A percentile compares a stretch with the other conserved stretches of the same genome.
Evolutionary conservation across 768 basidiomycete genomes (phyloP).

Genomic region (Tulasnella sp.): DNA sequence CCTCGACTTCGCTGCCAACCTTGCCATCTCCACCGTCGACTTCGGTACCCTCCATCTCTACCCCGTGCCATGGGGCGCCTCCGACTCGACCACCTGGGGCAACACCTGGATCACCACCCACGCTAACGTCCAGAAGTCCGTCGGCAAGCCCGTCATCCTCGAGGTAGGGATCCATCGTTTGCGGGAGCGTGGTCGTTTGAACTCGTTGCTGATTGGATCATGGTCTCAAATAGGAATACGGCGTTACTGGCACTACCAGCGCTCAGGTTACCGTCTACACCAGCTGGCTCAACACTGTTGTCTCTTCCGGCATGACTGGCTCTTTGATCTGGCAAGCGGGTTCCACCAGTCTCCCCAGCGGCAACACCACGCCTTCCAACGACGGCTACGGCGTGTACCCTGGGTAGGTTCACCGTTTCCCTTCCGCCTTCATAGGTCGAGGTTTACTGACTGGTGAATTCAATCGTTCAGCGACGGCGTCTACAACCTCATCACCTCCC

Average conservation of each 20-base stretch:
- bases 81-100: conserved; percentile 5
- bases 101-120: conserved; percentile 54
- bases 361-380: neutral
- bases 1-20: conserved; percentile 44
- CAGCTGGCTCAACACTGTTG: conserved; percentile 29
- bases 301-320: conserved; percentile 23
- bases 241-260: conserved; percentile 32
- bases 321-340: conserved; percentile 43
- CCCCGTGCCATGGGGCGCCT: conserved; percentile 19
- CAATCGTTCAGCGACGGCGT: conserved; percentile 26
- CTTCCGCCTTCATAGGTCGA: neutral
- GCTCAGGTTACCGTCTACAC: conserved; percentile 38
- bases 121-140: conserved; percentile 36
- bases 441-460: neutral
- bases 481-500: conserved; percentile 32
- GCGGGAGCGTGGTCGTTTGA: neutral
- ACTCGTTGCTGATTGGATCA: neutral
- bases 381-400: neutral
- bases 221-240: conserved; percentile 36
- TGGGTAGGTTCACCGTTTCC: neutral
- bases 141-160: conserved; percentile 46
- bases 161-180: conserved; percentile 24
- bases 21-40: conserved; percentile 47
- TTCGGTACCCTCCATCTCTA: conserved; percentile 51
- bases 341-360: neutral